Evolutionary conservation across 805 yeast species (phyloP).

Genomic region (Saccharomycopsis malanga): DNA sequence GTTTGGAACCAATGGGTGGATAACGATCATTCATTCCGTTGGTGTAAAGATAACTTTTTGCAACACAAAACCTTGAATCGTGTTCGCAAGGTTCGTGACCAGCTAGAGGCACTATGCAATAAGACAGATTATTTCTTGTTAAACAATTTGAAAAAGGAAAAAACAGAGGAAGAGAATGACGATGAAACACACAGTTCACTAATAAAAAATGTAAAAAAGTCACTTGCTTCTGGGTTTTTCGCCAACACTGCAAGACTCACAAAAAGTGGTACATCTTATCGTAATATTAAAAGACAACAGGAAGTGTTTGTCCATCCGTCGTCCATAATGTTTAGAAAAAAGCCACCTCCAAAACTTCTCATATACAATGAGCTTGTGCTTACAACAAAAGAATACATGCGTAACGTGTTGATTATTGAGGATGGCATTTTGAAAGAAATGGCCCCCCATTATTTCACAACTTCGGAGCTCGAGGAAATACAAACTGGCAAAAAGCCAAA

Average conservation of each 20-base stretch:
- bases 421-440: slow-evolving; percentile 64
- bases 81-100: slow-evolving; percentile 64
- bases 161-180: slow-evolving; percentile 25
- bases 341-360: slow-evolving; percentile 68
- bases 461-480: slow-evolving; percentile 14
- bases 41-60: slow-evolving; percentile 82
- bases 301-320: slow-evolving; percentile 85
- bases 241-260: slow-evolving; percentile 56
- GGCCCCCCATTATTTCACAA: slow-evolving; percentile 50
- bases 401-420: slow-evolving; percentile 64
- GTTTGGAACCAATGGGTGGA: slow-evolving; percentile 74
- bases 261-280: slow-evolving; percentile 56
- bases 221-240: slow-evolving; percentile 63
- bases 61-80: slow-evolving; percentile 68
- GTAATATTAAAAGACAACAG: slow-evolving; percentile 57
- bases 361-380: slow-evolving; percentile 78
- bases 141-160: slow-evolving; percentile 19
- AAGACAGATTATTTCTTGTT: slow-evolving; percentile 33
- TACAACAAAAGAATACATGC: slow-evolving; percentile 85
- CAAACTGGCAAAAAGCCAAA: neutral
- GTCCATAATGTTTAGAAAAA: slow-evolving; percentile 53
- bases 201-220: slow-evolving; percentile 38
- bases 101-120: slow-evolving; percentile 54
- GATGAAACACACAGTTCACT: slow-evolving; percentile 22
- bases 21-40: slow-evolving; percentile 56